Base-by-base conservation (phyloP, 106 monocot species). In the Dendrobium chrysotoxum region DNA sequence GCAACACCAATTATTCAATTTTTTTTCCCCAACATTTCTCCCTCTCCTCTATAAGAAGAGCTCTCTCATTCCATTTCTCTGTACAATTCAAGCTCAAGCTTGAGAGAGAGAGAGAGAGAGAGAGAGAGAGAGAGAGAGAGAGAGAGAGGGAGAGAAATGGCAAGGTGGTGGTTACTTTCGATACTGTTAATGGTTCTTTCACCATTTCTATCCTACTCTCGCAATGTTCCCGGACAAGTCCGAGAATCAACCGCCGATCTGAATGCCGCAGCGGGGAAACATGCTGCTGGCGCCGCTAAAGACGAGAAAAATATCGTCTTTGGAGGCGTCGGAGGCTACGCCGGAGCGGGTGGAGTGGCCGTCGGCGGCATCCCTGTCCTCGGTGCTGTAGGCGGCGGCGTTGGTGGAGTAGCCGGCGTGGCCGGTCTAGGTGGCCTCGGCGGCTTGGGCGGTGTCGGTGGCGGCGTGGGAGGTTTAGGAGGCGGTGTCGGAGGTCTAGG, bases 231-330 rank as follows among this genome's bases (percentile, higher is more conserved):
- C 53, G 7, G 4, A 13, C 53, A 53, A 3, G 26, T 28, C 53
- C 50, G 28, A 50, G 28, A 15, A 13, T 13, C 50, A 0, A 15
- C 47, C 9, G 9, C 45, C 5, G 9, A 25, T 11, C 0, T 2
- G 4, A 50, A 26, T 20, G 4, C 46, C 1, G 13, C 47, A 7
- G 30, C 28, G 16, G 53, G 15, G 13, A 50, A 50, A 50, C 13
- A 11, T 13, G 2, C 30, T 13, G 7, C 46, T 18, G 44, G 7
- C 53, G 28, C 16, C 0, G 40, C 44, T 9, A 28, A 41, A 6
- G 79, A 79, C 44, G 23, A 79, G 66, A 79, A 79, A 64, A 79
- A 65, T 44, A 28, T 79, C 41, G 79, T 42, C 66, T 79, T 79
- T 64, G 66, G 79, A 10, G 79, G 79, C 4, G 65, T 79, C 26